These are phyloP conservation scores for Musa acuminata DNA, from an alignment of 176 grass and related monocot species.

Conservation along the genomic window DNA sequence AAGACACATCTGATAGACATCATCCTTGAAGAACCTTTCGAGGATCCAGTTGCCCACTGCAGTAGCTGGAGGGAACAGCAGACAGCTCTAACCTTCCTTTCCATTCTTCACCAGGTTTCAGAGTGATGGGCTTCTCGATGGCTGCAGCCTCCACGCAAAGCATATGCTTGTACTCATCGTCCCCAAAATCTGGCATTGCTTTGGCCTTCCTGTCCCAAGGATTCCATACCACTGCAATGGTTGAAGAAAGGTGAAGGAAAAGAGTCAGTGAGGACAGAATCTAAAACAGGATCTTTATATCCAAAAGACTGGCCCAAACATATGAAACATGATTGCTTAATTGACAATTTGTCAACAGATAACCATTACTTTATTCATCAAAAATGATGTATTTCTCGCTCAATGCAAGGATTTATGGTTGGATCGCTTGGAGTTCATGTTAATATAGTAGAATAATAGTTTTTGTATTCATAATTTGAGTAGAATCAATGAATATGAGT, in stretches of 20 bases:
- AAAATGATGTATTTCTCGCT: too few species aligned
- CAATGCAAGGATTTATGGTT: too few species aligned
- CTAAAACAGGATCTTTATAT: not conserved
- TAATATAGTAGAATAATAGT: too few species aligned
- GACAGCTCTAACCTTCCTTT: slow-evolving; percentile 10
- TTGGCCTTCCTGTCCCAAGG: slow-evolving; percentile 17
- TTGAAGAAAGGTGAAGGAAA: not conserved
- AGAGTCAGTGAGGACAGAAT: not conserved
- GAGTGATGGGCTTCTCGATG: slow-evolving; percentile 14
- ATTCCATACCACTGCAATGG: slow-evolving; percentile 14
- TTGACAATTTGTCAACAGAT: too few species aligned
- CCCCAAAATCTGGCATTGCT: slow-evolving; percentile 14
- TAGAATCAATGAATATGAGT: too few species aligned
- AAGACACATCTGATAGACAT: not conserved
- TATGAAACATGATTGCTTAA: too few species aligned
- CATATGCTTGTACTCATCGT: slow-evolving; percentile 7
- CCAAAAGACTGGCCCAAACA: too few species aligned
- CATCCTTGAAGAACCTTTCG: slow-evolving; percentile 9
- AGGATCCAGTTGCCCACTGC: slow-evolving; percentile 18
- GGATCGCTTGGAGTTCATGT: too few species aligned
- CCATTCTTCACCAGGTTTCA: slow-evolving; percentile 16
- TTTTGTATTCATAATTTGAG: too few species aligned
- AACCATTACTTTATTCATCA: too few species aligned
- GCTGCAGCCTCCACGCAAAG: slow-evolving; percentile 8
- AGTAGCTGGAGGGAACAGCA: slow-evolving; percentile 12